Percentiles rank a stretch among this genome's conserved stretches.
Evolutionary conservation across 1,284 basidiomycete species (phyloP).

Genomic region (Termitomyces sp.): DNA sequence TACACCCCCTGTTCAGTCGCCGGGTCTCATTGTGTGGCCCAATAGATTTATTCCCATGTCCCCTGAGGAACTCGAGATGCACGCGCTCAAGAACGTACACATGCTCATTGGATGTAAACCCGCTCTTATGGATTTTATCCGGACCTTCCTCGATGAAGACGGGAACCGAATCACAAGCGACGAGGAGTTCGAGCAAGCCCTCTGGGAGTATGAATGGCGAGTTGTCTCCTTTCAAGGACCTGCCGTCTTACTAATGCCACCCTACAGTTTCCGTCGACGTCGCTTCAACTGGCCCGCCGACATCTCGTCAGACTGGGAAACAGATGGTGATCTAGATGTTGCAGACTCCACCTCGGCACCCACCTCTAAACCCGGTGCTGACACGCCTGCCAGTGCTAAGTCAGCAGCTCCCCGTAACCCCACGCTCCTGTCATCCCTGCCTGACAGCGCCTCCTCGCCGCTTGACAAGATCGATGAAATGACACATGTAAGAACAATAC

Average conservation of each 20-base stretch:
- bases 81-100: slow-evolving; percentile 61
- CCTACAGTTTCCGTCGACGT: slow-evolving; percentile 49
- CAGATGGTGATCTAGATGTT: slow-evolving; percentile 21
- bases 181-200: slow-evolving; percentile 42
- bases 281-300: slow-evolving; percentile 55
- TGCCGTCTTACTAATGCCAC: slow-evolving; percentile 4
- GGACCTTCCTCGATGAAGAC: slow-evolving; percentile 33
- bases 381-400: slow-evolving; percentile 7
- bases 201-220: slow-evolving; percentile 70
- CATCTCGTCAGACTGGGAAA: slow-evolving; percentile 24
- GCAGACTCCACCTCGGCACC: slow-evolving; percentile 4
- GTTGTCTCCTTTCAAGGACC: slow-evolving; percentile 19
- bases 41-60: slow-evolving; percentile 52
- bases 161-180: slow-evolving; percentile 36
- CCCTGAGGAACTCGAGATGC: slow-evolving; percentile 61
- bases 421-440: slow-evolving; percentile 3
- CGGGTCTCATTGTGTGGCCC: slow-evolving; percentile 51
- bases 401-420: slow-evolving; percentile 11
- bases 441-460: slow-evolving; percentile 14
- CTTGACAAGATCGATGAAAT: slow-evolving; percentile 31
- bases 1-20: slow-evolving; percentile 31
- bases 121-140: slow-evolving; percentile 48
- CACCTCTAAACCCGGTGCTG: slow-evolving; percentile 7
- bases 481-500: slow-evolving; percentile 50
- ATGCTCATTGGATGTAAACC: slow-evolving; percentile 54